Percentiles rank a stretch among this genome's conserved stretches.
Evolutionary conservation across 176 grass and related monocot genomes (phyloP).

Genomic region (Carex cristatella): DNA sequence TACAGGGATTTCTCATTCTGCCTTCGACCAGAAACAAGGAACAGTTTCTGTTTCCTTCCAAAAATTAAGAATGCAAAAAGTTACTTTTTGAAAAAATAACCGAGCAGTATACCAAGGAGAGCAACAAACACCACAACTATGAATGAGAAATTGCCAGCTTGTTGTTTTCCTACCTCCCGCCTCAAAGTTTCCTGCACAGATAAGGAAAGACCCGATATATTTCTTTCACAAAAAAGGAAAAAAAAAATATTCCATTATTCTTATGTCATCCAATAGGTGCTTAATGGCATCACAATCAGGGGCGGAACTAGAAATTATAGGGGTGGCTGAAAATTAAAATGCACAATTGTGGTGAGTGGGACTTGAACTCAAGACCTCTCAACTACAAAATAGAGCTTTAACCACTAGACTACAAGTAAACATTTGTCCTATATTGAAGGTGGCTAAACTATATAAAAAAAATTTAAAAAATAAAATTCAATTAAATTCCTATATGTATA

Average conservation of each 20-base stretch:
- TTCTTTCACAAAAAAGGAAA: slow-evolving; percentile 5
- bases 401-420: no score
- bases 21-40: slow-evolving; percentile 2
- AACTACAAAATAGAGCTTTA: no score
- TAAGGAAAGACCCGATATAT: background rate
- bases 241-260: background rate
- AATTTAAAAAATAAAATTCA: no score
- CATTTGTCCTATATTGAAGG: no score
- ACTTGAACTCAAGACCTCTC: no score
- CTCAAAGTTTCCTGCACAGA: slow-evolving; percentile 3
- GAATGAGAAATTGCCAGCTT: slow-evolving; percentile 13
- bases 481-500: no score
- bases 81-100: slow-evolving; percentile 18
- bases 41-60: background rate
- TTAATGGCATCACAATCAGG: background rate
- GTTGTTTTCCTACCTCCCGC: slow-evolving; percentile 4
- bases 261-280: background rate
- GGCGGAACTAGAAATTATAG: no score
- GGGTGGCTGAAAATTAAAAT: no score
- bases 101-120: slow-evolving; percentile 28
- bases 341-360: no score
- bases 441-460: no score
- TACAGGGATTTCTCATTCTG: background rate
- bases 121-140: slow-evolving; percentile 13
- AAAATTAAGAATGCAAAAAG: background rate